Evolutionary conservation across 2,329 filamentous ascomycete species (phyloP).

Genomic region (Claviceps africana): DNA sequence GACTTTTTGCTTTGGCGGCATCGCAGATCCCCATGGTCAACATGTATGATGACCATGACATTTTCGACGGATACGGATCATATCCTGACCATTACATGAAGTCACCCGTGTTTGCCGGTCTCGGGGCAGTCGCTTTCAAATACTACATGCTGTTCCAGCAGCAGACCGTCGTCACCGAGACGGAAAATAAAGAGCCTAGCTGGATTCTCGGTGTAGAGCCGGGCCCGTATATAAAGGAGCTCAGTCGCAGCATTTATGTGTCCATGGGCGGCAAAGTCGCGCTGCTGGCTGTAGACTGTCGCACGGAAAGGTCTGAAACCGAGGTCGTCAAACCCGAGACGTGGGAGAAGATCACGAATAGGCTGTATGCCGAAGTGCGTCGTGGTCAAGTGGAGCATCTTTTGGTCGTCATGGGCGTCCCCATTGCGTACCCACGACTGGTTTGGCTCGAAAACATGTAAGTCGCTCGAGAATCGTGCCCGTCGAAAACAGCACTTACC

Average conservation of each 20-base stretch:
- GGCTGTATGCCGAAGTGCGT: slow-evolving; percentile 67
- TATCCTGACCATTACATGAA: slow-evolving; percentile 88
- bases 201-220: slow-evolving; percentile 71
- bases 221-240: slow-evolving; percentile 81
- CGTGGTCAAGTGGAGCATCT: slow-evolving; percentile 81
- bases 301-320: slow-evolving; percentile 76
- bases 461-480: slow-evolving; percentile 17
- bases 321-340: slow-evolving; percentile 69
- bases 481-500: neutral
- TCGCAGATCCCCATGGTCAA: slow-evolving; percentile 97
- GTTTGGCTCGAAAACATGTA: slow-evolving; percentile 60
- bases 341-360: slow-evolving; percentile 75
- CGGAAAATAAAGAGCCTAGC: slow-evolving; percentile 70
- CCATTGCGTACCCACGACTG: slow-evolving; percentile 62
- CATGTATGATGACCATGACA: slow-evolving; percentile 91
- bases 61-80: slow-evolving; percentile 83
- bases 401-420: slow-evolving; percentile 73
- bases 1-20: slow-evolving; percentile 81
- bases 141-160: slow-evolving; percentile 99
- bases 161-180: slow-evolving; percentile 72
- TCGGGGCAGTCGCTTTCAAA: slow-evolving; percentile 89
- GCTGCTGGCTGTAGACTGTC: slow-evolving; percentile 77
- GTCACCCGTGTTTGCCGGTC: slow-evolving; percentile 74
- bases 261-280: slow-evolving; percentile 64
- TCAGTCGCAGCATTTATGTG: slow-evolving; percentile 76